Evolutionary conservation across 306 rosid species (phyloP).

Genomic region (Aeschynomene evenia): DNA sequence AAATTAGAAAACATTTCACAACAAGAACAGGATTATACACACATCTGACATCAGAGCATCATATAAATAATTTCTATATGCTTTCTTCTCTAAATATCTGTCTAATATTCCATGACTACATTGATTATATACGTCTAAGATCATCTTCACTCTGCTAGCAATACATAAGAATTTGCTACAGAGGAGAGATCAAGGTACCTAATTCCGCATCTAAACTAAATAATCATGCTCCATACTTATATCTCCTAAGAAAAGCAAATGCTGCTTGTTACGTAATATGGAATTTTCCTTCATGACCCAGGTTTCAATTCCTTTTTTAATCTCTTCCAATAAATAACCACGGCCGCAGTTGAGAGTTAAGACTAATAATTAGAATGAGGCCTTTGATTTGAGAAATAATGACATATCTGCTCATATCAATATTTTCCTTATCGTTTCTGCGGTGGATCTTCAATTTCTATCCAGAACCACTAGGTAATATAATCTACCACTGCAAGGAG

Average conservation of each 20-base stretch:
- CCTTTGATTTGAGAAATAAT: constrained; percentile 10
- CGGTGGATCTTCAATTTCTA: constrained; percentile 10
- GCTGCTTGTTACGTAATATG: constrained; percentile 27
- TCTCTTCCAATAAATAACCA: constrained; percentile 17
- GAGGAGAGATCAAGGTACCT: constrained; percentile 34
- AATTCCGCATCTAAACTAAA: constrained; percentile 38
- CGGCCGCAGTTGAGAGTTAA: constrained; percentile 22
- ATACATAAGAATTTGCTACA: constrained; percentile 33
- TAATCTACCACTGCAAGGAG: constrained; percentile 70
- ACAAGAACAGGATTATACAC: neutral
- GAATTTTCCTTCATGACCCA: constrained; percentile 30
- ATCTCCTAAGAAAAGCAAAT: constrained; percentile 29
- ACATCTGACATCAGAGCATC: too few relatives aligned
- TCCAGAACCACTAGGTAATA: constrained; percentile 31
- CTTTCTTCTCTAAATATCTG: constrained; percentile 22
- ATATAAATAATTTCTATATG: constrained; percentile 23
- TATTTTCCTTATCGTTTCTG: constrained; percentile 16
- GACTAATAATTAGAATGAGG: constrained; percentile 16
- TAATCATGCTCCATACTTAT: constrained; percentile 31
- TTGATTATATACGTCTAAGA: constrained; percentile 27
- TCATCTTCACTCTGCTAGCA: constrained; percentile 27
- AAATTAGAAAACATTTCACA: too few relatives aligned
- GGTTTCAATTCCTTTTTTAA: constrained; percentile 35
- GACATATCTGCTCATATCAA: constrained; percentile 17
- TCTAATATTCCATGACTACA: constrained; percentile 26